Conservation (phyloP, 108 stramenopile species). For the Pseudonitzschia pungens region DNA sequence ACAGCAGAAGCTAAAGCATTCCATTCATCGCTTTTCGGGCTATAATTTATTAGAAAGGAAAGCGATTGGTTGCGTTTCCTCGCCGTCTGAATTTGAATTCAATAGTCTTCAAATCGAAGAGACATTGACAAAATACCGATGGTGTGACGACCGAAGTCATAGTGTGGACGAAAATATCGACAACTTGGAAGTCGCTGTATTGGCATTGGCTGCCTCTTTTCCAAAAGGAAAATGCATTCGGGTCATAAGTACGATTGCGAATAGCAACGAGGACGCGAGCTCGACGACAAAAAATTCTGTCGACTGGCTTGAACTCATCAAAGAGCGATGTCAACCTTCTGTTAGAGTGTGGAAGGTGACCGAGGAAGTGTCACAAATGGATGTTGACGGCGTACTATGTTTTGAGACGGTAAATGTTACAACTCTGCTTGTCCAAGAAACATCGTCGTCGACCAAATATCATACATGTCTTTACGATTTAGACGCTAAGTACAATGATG, state of each 20-base stretch:
- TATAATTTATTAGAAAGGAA: constrained; percentile 46
- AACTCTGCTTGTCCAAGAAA: constrained; percentile 25
- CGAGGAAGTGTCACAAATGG: too few species aligned
- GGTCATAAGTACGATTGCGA: not conserved
- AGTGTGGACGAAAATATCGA: not conserved
- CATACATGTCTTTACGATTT: constrained; percentile 12
- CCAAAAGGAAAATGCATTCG: constrained; percentile 34
- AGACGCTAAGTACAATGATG: not conserved
- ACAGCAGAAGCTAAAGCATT: constrained; percentile 23
- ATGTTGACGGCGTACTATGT: too few species aligned
- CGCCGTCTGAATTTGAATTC: not conserved
- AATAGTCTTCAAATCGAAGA: not conserved
- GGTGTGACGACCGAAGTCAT: not conserved
- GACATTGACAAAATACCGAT: not conserved
- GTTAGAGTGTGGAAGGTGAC: constrained; percentile 12
- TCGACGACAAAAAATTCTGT: not conserved
- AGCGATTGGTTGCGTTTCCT: not conserved
- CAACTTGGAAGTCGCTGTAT: not conserved
- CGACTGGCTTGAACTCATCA: constrained; percentile 2
- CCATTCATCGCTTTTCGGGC: constrained; percentile 72
- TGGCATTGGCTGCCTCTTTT: constrained; percentile 27
- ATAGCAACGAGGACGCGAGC: not conserved
- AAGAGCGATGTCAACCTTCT: constrained; percentile 17
- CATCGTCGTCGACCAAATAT: constrained; percentile 17
- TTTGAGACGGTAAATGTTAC: constrained; percentile 7